Base-by-base conservation (phyloP, 257 asterid genomes). In the Scutellaria baicalensis region DNA sequence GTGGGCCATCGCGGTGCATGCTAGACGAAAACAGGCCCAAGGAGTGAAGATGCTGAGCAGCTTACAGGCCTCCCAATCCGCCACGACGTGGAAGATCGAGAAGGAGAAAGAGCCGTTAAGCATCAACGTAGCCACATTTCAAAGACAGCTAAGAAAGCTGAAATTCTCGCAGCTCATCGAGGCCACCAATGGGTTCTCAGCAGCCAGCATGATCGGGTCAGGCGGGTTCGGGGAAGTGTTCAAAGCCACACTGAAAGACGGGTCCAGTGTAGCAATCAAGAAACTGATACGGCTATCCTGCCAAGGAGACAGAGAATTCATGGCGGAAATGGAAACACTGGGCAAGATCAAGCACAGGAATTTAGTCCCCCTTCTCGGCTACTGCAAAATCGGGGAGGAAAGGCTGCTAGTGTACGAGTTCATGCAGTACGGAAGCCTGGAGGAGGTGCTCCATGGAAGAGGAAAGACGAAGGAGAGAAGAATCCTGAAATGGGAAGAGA, bases 71-170 rank as follows among this genome's bases (percentile, higher is more conserved):
- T 75, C 90, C 1, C 89, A 86, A 17, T 89, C 90, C 0, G 96
- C 96, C 45, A 86, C 96, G 0, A 83, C 98, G 1, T 93, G 98
- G 98, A 88, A 90, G 65, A 93, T 93, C 4, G 98, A 93, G 84
- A 93, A 90, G 85, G 98, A 93, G 83, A 93, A 85, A 55, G 98
- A 93, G 76, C 98, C 98, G 1, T n/a, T 93, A 73, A 93, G 98
- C 83, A 93, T 93, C 55, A 93, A 93, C 13, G 97, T 93, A 0
- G 98, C 98, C 7, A 93, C 98, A 0, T 93, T 93, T 5, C 98
- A 93, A 55, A 75, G 97, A 40, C 88, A 93, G 39, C 66, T 93
- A 17, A 78, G 95, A 76, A 93, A 93, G 66, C 84, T 92, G 10
- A 90, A 83, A 23, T 92, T 92, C 78, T 92, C 98, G 0, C 98